Conservation (phyloP, 192 early-diverging fungal genomes). For the Entrophospora sp. region DNA sequence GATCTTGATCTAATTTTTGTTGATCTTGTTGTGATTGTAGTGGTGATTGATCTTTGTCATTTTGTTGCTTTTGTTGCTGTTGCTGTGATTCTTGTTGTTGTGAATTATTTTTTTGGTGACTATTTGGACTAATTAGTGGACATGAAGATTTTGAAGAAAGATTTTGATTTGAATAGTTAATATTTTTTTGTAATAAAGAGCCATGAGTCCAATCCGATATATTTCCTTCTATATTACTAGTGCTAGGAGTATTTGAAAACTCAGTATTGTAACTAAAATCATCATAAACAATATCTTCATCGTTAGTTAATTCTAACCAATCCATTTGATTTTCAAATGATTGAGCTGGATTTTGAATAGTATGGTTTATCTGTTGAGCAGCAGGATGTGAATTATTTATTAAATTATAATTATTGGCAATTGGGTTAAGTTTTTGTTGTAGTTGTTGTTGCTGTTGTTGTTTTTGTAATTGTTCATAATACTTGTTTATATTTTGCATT, state of each 20-base stretch:
- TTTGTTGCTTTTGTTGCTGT: neutral
- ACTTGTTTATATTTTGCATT: slow-evolving; percentile 12
- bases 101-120: neutral
- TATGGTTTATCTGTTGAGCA: slow-evolving; percentile 1
- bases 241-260: neutral
- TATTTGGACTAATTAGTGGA: slow-evolving; percentile 16
- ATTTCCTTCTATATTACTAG: neutral
- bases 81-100: neutral
- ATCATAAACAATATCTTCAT: slow-evolving; percentile 9
- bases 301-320: slow-evolving; percentile 14
- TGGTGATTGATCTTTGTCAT: neutral
- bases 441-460: neutral
- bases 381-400: neutral
- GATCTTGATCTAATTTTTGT: neutral
- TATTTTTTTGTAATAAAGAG: slow-evolving; percentile 1
- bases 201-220: slow-evolving; percentile 13
- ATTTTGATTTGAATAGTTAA: slow-evolving; percentile 5
- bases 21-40: too few species aligned
- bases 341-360: neutral
- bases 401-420: slow-evolving; percentile 13
- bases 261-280: slow-evolving; percentile 10
- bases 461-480: slow-evolving; percentile 13
- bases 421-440: neutral
- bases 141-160: slow-evolving; percentile 10
- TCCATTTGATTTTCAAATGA: slow-evolving; percentile 1